These are phyloP conservation scores for Singerocomus inundabilis DNA, from an alignment of 1,284 basidiomycete species.

Conservation along the genomic window DNA sequence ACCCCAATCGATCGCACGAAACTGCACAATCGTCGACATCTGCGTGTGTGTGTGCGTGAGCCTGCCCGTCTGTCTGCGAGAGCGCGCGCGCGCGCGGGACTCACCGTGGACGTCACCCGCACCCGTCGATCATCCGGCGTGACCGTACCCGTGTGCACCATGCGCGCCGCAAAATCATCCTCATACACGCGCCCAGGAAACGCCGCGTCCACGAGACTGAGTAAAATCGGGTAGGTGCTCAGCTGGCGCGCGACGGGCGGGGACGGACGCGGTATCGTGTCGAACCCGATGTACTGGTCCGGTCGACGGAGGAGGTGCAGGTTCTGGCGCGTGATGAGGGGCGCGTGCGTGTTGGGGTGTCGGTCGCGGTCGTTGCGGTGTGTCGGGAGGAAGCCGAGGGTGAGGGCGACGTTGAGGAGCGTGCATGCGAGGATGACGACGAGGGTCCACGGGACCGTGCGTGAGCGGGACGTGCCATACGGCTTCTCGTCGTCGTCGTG, in stretches of 20 bases:
- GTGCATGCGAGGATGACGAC: constrained; percentile 13
- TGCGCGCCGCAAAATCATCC: constrained; percentile 11
- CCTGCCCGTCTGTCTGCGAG: no score
- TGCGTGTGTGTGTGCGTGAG: no score
- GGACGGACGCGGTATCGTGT: constrained; percentile 11
- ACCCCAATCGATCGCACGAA: constrained; percentile 20
- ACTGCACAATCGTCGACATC: constrained; percentile 17
- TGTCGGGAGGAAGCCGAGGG: no score
- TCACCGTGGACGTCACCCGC: constrained; percentile 13
- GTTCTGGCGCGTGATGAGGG: constrained; percentile 16
- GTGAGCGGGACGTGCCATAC: constrained; percentile 1
- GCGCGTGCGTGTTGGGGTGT: no score
- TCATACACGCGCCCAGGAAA: constrained; percentile 15
- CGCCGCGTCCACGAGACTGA: constrained; percentile 15
- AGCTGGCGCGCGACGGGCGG: constrained; percentile 8
- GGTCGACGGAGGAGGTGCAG: constrained; percentile 14
- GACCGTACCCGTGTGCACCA: constrained; percentile 17
- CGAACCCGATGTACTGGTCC: constrained; percentile 18
- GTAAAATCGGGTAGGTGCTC: constrained; percentile 12
- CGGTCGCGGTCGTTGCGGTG: no score
- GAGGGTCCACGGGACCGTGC: constrained; percentile 13
- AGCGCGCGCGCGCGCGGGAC: no score
- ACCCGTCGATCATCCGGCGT: constrained; percentile 16
- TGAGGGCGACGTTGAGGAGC: constrained; percentile 14
- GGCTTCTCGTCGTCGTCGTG: constrained; percentile 1